Evolutionary conservation across 225 moss, liverwort and hornwort species (phyloP).

Genomic region (Thuidium tamariscinum): DNA sequence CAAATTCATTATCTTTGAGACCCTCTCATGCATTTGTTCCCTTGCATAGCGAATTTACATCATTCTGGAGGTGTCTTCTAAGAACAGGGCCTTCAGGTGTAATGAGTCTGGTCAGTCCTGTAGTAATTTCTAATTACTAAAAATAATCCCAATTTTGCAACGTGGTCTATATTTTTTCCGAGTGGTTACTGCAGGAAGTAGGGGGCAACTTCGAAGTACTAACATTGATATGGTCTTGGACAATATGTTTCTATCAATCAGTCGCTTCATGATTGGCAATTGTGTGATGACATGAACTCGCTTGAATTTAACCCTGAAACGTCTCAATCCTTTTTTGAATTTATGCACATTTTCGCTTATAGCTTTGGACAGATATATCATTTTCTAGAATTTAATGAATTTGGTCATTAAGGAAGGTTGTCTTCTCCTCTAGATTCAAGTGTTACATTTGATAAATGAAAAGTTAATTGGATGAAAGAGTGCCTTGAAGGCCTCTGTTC

Average conservation of each 20-base stretch:
- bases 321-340: too few species aligned
- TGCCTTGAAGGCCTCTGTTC: too few species aligned
- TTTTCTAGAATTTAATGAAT: too few species aligned
- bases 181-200: neutral
- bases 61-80: neutral
- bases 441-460: too few species aligned
- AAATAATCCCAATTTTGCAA: neutral
- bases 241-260: neutral
- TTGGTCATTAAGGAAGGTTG: too few species aligned
- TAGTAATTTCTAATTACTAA: neutral
- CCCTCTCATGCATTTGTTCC: neutral
- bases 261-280: neutral
- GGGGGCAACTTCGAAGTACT: neutral
- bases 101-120: neutral
- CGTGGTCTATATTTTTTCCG: neutral
- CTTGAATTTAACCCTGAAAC: too few species aligned
- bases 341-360: too few species aligned
- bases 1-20: neutral
- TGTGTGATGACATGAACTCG: neutral
- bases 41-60: neutral
- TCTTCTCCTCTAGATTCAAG: too few species aligned
- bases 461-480: too few species aligned
- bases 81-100: neutral
- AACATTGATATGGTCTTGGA: too few species aligned
- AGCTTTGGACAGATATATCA: too few species aligned